phyloP scores from a whole-genome alignment of 164 flowering plant genomes.

The Brasenia schreberi region DNA sequence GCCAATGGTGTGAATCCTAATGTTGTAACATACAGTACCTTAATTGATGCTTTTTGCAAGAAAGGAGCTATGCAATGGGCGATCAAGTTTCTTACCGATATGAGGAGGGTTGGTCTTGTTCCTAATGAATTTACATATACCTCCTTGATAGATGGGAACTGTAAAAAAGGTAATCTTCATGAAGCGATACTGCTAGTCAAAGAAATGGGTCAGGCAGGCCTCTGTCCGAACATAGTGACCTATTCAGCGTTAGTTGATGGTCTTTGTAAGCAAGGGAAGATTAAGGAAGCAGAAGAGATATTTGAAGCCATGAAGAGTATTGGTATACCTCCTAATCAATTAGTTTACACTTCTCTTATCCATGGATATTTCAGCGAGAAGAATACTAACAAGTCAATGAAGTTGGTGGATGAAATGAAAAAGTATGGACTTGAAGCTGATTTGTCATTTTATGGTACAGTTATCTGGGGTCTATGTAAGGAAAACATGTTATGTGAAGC shows the following conservation, averaged over 20 bases:
- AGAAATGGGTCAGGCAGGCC: constrained; percentile 51
- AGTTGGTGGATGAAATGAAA: constrained; percentile 39
- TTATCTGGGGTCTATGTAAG: constrained; percentile 64
- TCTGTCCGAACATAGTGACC: constrained; percentile 47
- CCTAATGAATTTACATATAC: constrained; percentile 80
- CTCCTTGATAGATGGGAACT: constrained; percentile 65
- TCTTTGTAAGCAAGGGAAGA: constrained; percentile 45
- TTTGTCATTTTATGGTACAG: constrained; percentile 42
- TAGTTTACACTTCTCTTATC: constrained; percentile 49
- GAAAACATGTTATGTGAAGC: constrained; percentile 46
- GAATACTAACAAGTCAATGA: constrained; percentile 31
- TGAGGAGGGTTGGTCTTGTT: constrained; percentile 50
- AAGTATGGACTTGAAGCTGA: constrained; percentile 35
- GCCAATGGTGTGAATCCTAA: constrained; percentile 54
- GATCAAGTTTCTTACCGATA: constrained; percentile 56
- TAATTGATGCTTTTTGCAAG: constrained; percentile 80
- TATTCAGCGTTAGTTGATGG: constrained; percentile 67
- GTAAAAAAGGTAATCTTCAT: constrained; percentile 42
- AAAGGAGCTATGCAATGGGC: constrained; percentile 68
- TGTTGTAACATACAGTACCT: constrained; percentile 75
- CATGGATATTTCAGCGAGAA: constrained; percentile 55
- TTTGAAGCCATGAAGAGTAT: constrained; percentile 33
- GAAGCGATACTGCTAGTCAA: constrained; percentile 48
- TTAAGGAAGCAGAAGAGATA: constrained; percentile 55
- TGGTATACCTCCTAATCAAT: constrained; percentile 38